Evolutionary conservation across 495 filamentous ascomycete species (phyloP).

Genomic region (Penicillium antarcticum): DNA sequence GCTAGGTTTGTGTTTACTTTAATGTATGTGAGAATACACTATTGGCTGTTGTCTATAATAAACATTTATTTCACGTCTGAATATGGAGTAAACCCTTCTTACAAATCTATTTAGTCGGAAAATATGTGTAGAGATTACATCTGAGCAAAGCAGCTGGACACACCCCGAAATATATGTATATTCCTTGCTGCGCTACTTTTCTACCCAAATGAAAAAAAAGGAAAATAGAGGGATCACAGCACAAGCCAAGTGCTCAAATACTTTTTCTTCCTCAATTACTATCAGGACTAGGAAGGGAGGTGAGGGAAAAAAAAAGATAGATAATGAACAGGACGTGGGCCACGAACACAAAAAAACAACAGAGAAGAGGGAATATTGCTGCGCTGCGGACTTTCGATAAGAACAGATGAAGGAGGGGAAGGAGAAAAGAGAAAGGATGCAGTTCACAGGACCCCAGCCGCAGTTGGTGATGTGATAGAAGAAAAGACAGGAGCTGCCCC

Average conservation of each 20-base stretch:
- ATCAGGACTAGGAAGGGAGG: conserved; percentile 30
- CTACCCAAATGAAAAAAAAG: neutral
- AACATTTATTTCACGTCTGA: too few species aligned
- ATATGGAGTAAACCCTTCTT: too few species aligned
- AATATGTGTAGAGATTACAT: too few species aligned
- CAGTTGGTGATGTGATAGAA: conserved; percentile 15
- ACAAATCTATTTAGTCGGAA: too few species aligned
- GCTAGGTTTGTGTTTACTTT: conserved; percentile 23
- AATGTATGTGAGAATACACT: too few species aligned
- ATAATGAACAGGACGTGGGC: conserved; percentile 25
- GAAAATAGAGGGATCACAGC: neutral
- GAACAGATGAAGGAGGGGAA: conserved; percentile 24
- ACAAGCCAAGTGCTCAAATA: conserved; percentile 13
- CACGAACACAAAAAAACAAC: conserved; percentile 30
- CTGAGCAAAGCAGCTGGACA: too few species aligned
- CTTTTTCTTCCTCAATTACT: conserved; percentile 41
- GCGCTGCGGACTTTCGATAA: conserved; percentile 44
- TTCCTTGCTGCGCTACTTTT: neutral
- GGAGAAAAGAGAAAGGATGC: conserved; percentile 18
- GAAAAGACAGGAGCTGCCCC: conserved; percentile 19
- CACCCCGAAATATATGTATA: too few species aligned
- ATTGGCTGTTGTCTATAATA: too few species aligned
- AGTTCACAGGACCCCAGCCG: conserved; percentile 9
- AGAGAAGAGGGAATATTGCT: conserved; percentile 43
- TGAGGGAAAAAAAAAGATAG: conserved; percentile 29